Conservation (phyloP, 2,329 filamentous ascomycete genomes). For the Arachnomyces sp. region DNA sequence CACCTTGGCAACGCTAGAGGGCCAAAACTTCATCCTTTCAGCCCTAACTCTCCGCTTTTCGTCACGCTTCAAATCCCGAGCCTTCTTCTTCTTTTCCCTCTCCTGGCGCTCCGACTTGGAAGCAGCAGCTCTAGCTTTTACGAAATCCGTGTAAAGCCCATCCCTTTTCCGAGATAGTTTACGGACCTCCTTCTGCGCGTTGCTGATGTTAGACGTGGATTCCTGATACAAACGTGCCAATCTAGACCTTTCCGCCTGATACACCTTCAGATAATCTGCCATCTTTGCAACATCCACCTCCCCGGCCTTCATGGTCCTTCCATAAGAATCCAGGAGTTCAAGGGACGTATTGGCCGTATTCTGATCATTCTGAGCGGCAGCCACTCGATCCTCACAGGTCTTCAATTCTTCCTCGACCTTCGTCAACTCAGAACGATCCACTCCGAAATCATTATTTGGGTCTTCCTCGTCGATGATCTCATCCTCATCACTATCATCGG, state of each 20-base stretch:
- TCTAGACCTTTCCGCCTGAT: constrained; percentile 22
- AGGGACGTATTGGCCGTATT: constrained; percentile 17
- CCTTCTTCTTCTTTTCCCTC: constrained; percentile 19
- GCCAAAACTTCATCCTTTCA: constrained; percentile 32
- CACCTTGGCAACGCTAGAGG: constrained; percentile 28
- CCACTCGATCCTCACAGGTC: constrained; percentile 24
- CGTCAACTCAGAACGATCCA: constrained; percentile 13
- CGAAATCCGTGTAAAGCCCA: constrained; percentile 10
- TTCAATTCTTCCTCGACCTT: constrained; percentile 24
- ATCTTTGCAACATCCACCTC: constrained; percentile 25
- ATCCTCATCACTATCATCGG: constrained; percentile 33
- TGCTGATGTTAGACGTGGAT: constrained; percentile 18
- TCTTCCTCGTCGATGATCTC: constrained; percentile 21
- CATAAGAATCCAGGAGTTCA: constrained; percentile 29
- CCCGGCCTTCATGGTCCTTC: constrained; percentile 21
- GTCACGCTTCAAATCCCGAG: constrained; percentile 19
- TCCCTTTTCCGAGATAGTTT: constrained; percentile 19
- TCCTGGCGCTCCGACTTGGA: constrained; percentile 20
- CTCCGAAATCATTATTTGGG: constrained; percentile 8
- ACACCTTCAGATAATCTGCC: constrained; percentile 27
- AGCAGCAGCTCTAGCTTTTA: constrained; percentile 14
- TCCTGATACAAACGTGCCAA: constrained; percentile 18
- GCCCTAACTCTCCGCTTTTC: constrained; percentile 24
- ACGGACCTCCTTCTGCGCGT: constrained; percentile 20
- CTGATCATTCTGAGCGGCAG: constrained; percentile 21